Evolutionary conservation across 2,329 filamentous ascomycete species (phyloP), one percentile per base, ranked within the genome.

Genomic region (Fonsecaea pugnacius): DNA sequence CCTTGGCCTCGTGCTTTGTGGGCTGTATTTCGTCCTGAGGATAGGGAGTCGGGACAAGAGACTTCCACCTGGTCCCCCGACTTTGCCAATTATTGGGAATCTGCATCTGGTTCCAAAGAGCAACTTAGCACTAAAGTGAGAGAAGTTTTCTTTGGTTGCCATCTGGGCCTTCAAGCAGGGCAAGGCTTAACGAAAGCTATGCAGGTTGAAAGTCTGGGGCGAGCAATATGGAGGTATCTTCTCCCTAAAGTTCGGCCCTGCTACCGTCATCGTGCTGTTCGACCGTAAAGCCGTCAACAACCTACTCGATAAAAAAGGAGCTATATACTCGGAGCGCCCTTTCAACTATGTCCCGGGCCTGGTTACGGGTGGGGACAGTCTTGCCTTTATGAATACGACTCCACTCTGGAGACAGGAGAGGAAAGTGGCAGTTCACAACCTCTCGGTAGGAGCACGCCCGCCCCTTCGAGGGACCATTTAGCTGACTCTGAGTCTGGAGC

Each of bases 381-480:
- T 64, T 43, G 61, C 55, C 2, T 64, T 64, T 38, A 64, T 64
- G 61, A 51, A 64, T 48, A 64, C 43, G 33, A 64, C 61, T 18
- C 55, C 61, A 10, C 56, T 64, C 10, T 64, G 61, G 61, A 53
- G 61, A 55, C 12, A 46, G 2, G 61, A 64, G 50, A 53, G 61
- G 38, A 64, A 64, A 48, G 61, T 64, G 30, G 61, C 61, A 18
- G 61, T 48, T 9, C 61, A 64, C 50, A 64, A 64, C 52, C 61
- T 59, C 10, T 64, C 61, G 24, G 61, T 60, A 58, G 4, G 55
- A 24, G 9, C 18, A n/a, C 36, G 38, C 27, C 33, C 7, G 36
- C 46, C 36, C 30, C 6, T 18, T n/a, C 24, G 52, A 36, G 52
- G 16, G 36, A 21, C n/a, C 9, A 38, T 38, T 55, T 8, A 7